These are phyloP conservation scores for Viola odorata DNA, from an alignment of 345 rosid genomes.

Conservation along the genomic window DNA sequence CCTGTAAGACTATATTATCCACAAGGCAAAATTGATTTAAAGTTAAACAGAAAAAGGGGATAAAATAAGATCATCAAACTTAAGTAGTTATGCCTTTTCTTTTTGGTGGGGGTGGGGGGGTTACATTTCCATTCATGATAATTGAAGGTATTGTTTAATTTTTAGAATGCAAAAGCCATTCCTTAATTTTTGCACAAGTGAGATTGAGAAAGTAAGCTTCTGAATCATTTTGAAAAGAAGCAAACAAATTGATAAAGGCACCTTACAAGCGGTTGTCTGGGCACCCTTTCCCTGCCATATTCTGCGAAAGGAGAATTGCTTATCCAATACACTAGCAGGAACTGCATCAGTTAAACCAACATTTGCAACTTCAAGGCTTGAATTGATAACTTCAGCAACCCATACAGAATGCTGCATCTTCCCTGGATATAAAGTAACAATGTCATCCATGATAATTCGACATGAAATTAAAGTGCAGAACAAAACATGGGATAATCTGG, in stretches of 20 bases:
- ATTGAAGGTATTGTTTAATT: background rate
- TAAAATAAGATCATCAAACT: no score
- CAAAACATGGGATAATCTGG: background rate
- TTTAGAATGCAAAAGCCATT: background rate
- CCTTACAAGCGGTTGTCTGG: conserved; percentile 78
- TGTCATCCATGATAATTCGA: conserved; percentile 8
- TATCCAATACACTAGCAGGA: conserved; percentile 45
- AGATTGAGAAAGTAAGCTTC: background rate
- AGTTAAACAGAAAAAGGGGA: no score
- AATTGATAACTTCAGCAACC: conserved; percentile 63
- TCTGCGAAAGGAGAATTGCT: conserved; percentile 65
- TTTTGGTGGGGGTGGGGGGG: no score
- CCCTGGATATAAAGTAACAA: conserved; percentile 39
- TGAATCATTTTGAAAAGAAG: background rate
- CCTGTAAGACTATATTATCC: no score
- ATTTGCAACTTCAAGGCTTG: conserved; percentile 45
- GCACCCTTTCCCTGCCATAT: conserved; percentile 96
- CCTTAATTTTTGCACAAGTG: background rate
- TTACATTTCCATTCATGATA: background rate
- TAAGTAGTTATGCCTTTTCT: no score
- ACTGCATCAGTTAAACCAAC: conserved; percentile 33
- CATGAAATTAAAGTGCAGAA: background rate
- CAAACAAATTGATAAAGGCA: conserved; percentile 13
- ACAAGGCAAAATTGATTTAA: no score
- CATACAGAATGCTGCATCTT: conserved; percentile 94